phyloP scores from a whole-genome alignment of 1,284 basidiomycete species.

The Leucocoprinus gongylophorus region DNA sequence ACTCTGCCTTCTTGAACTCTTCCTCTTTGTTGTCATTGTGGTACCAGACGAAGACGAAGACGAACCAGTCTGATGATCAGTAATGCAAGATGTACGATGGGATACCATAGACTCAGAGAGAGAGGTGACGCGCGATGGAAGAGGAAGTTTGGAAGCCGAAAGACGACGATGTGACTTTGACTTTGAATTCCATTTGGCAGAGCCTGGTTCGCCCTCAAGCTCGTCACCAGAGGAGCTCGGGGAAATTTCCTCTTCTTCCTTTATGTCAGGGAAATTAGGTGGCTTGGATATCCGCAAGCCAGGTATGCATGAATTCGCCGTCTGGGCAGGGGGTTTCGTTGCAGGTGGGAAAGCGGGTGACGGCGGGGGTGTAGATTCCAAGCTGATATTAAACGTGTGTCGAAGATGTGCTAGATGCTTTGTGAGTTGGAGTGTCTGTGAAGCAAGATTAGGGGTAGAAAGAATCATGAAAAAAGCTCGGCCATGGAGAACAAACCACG shows the following conservation, averaged over 20 bases:
- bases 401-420: conserved; percentile 62
- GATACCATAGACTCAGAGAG: conserved; percentile 13
- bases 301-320: conserved; percentile 35
- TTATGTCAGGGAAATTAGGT: conserved; percentile 59
- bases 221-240: conserved; percentile 38
- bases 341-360: conserved; percentile 45
- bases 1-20: conserved; percentile 56
- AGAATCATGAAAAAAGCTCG: conserved; percentile 13
- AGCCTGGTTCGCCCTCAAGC: conserved; percentile 25
- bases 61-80: conserved; percentile 23
- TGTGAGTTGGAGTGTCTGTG: conserved; percentile 53
- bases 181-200: conserved; percentile 34
- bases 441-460: background rate
- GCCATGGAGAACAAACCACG: background rate
- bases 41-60: background rate
- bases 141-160: conserved; percentile 36
- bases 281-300: conserved; percentile 54
- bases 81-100: conserved; percentile 20
- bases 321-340: conserved; percentile 34
- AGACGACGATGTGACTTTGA: conserved; percentile 29
- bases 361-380: conserved; percentile 33
- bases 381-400: conserved; percentile 46
- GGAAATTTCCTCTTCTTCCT: conserved; percentile 57
- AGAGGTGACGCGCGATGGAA: conserved; percentile 34
- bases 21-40: conserved; percentile 37